Evolutionary conservation across 1,284 basidiomycete species (phyloP), one percentile per base, ranked within the genome.

Genomic region (Trametes sp.): DNA sequence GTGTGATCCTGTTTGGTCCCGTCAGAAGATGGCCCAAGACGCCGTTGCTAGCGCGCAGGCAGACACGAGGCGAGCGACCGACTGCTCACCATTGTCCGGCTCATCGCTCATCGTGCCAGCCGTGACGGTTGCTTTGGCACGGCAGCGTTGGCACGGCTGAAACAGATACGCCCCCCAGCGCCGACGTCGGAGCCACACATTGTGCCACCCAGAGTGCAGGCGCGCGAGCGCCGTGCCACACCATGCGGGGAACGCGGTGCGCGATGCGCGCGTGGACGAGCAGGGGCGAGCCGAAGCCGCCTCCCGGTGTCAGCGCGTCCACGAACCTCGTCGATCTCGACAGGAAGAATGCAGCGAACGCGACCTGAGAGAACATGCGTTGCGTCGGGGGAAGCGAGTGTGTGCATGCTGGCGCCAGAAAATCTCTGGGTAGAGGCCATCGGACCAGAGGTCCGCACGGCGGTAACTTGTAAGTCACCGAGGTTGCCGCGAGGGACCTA

Each of bases 81-180:
- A 53, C 24, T n/a, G 36, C 52, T 26, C 52, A 41, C 48, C 29
- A 23, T 41, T 44, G 29, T 38, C 35, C 36, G 51, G 35, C 24
- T 53, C 35, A 44, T 13, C 53, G 35, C 24, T 53, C 35, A 44
- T 13, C 53, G 8, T 45, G 24, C 53, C 21, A 35, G 11, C 31
- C 41, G 14, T 60, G 59, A 60, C 59, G 59, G 52, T 54, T 50
- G 52, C 52, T 42, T 54, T n/a, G 21, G 50, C 49, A 59, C 57
- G 48, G 42, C 16, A 48, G 54, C 44, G 31, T 11, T 6, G 44
- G 54, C 36, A 14, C 38, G 24, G 28, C 35, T 46, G 54, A 56
- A 48, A 54, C 59, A 52, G 49, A 59, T 60, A 35, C 52, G 59
- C 59, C 45, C 59, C 44, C n/a, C 45, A 35, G 38, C 59, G 45